A percentile compares a stretch with the other conserved stretches of the same genome.
These are phyloP conservation scores for Lactarius sanguifluus DNA, from an alignment of 768 basidiomycete species.

Conservation along the genomic window DNA sequence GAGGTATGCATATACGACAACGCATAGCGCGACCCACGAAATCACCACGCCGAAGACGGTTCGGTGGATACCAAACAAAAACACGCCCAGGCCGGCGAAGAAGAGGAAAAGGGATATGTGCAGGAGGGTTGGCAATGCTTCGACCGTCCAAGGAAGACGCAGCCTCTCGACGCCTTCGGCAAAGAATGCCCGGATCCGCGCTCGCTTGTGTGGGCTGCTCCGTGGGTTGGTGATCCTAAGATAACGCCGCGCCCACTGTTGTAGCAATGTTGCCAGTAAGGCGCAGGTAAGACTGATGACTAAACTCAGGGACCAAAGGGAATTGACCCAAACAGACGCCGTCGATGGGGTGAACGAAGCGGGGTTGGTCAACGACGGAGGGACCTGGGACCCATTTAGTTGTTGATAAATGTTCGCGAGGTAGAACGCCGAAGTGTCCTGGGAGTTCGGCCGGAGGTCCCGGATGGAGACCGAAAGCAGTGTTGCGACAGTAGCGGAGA, in stretches of 20 bases:
- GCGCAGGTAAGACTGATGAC: constrained; percentile 17
- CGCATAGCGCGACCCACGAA: constrained; percentile 7
- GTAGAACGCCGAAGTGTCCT: constrained; percentile 12
- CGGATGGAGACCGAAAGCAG: not conserved
- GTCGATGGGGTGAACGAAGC: not conserved
- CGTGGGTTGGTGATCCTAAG: not conserved
- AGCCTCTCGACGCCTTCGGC: constrained; percentile 9
- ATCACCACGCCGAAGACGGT: not conserved
- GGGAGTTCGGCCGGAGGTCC: constrained; percentile 4
- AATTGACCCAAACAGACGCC: constrained; percentile 17
- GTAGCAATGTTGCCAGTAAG: constrained; percentile 14
- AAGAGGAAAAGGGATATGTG: constrained; percentile 27
- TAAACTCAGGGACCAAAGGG: constrained; percentile 19
- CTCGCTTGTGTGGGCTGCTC: constrained; percentile 9
- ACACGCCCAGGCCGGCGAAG: constrained; percentile 18
- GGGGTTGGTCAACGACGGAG: not conserved
- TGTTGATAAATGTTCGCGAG: constrained; percentile 1
- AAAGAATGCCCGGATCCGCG: constrained; percentile 6
- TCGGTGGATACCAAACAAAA: constrained; percentile 22
- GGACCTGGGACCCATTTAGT: constrained; percentile 1
- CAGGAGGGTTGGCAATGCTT: constrained; percentile 14
- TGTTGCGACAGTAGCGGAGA: constrained; percentile 13
- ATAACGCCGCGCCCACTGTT: constrained; percentile 18
- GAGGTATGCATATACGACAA: not conserved
- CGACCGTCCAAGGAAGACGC: constrained; percentile 2